Evolutionary conservation across 2,329 filamentous ascomycete genomes (phyloP).

Genomic region (Phaeosphaeria sp.): DNA sequence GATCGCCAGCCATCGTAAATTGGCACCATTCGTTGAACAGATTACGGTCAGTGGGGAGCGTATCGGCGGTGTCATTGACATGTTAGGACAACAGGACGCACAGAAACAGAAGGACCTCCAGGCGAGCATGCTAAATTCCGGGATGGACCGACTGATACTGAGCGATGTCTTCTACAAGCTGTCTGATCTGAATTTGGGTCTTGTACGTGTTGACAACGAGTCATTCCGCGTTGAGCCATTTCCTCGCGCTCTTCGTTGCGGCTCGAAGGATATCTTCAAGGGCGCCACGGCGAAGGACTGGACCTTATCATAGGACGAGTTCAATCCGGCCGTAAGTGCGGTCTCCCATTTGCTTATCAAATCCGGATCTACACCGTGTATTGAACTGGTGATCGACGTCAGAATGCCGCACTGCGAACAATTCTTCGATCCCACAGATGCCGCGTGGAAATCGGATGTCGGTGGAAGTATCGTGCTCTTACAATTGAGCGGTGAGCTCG

Average conservation of each 20-base stretch:
- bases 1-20: background rate
- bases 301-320: background rate
- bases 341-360: background rate
- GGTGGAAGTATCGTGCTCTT: background rate
- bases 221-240: background rate
- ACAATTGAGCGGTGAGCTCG: background rate
- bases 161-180: background rate
- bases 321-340: background rate
- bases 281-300: background rate
- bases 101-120: background rate
- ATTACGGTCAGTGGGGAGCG: background rate
- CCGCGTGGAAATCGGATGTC: background rate
- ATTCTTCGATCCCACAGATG: background rate
- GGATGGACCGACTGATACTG: background rate
- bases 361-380: background rate
- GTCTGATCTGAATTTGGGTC: background rate
- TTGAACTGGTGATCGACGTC: background rate
- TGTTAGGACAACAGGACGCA: background rate
- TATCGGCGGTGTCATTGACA: background rate
- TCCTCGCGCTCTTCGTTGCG: background rate
- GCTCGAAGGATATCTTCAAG: background rate
- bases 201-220: background rate
- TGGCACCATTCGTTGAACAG: background rate
- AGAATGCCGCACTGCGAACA: background rate
- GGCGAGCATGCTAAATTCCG: background rate